Percentiles rank a stretch among this genome's conserved stretches.
Evolutionary conservation across 768 basidiomycete species (phyloP).

Genomic region (Mycena indigotica): DNA sequence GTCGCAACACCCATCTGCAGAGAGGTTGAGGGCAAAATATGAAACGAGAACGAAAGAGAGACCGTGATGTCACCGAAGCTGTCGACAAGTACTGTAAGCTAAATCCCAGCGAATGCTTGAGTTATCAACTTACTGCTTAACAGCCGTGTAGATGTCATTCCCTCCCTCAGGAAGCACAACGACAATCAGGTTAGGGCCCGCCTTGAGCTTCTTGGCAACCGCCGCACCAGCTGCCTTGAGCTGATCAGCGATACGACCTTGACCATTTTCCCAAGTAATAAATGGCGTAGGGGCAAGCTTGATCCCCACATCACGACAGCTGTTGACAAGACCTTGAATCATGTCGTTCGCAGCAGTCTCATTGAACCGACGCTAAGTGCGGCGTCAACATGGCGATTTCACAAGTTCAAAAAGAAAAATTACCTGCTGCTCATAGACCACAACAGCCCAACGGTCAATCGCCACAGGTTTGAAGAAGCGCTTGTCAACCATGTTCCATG

Average conservation of each 20-base stretch:
- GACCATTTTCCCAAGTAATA: conserved; percentile 59
- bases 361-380: conserved; percentile 50
- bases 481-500: conserved; percentile 85
- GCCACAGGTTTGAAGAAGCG: conserved; percentile 59
- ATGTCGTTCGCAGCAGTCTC: conserved; percentile 52
- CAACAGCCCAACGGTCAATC: conserved; percentile 63
- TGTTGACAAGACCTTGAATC: conserved; percentile 51
- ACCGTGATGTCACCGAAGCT: conserved; percentile 75
- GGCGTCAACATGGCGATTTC: no score
- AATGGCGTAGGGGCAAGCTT: conserved; percentile 47
- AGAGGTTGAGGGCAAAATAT: not conserved
- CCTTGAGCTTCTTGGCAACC: conserved; percentile 41
- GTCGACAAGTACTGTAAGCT: not conserved
- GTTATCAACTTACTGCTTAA: conserved; percentile 70
- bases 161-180: conserved; percentile 73
- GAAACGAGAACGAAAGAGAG: not conserved
- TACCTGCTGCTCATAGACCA: conserved; percentile 62
- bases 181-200: conserved; percentile 60
- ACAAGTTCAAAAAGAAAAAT: not conserved
- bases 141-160: conserved; percentile 73
- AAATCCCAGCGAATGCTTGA: conserved; percentile 1
- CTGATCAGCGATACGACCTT: conserved; percentile 51
- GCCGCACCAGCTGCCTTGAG: conserved; percentile 47
- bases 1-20: conserved; percentile 71
- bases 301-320: conserved; percentile 65